phyloP scores from a whole-genome alignment of 73 alveolate genomes.

The Effrenium voratum region DNA sequence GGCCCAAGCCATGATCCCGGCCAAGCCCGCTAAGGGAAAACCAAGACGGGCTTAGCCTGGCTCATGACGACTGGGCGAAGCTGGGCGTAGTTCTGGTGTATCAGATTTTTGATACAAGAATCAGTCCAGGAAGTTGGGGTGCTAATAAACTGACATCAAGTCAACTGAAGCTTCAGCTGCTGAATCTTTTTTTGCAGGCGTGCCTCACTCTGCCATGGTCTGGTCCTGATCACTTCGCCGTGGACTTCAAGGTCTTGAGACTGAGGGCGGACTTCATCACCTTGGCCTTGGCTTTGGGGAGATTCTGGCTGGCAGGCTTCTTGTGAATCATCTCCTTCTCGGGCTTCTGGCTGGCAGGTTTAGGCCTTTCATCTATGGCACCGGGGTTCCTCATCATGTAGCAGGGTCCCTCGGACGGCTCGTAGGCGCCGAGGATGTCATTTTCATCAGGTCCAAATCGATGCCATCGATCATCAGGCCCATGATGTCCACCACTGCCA shows the following conservation, averaged over 20 bases:
- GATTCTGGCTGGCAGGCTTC: background rate
- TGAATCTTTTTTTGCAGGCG: background rate
- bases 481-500: background rate
- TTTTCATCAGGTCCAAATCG: background rate
- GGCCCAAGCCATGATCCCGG: conserved; percentile 20
- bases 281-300: background rate
- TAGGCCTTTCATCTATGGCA: background rate
- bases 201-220: conserved; percentile 23
- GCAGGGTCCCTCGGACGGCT: background rate
- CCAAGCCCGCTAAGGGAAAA: conserved; percentile 8
- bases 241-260: background rate
- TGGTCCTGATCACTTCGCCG: background rate
- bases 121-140: no score
- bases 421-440: background rate
- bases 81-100: background rate
- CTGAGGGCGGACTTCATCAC: background rate
- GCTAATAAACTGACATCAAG: background rate
- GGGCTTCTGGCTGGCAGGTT: background rate
- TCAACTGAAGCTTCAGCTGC: background rate
- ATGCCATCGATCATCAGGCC: background rate
- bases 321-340: background rate
- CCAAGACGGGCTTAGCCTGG: conserved; percentile 15
- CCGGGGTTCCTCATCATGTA: background rate
- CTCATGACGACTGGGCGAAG: background rate
- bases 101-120: no score